These are phyloP conservation scores for Vigna nakashimae DNA, from an alignment of 306 rosid species.

Conservation along the genomic window DNA sequence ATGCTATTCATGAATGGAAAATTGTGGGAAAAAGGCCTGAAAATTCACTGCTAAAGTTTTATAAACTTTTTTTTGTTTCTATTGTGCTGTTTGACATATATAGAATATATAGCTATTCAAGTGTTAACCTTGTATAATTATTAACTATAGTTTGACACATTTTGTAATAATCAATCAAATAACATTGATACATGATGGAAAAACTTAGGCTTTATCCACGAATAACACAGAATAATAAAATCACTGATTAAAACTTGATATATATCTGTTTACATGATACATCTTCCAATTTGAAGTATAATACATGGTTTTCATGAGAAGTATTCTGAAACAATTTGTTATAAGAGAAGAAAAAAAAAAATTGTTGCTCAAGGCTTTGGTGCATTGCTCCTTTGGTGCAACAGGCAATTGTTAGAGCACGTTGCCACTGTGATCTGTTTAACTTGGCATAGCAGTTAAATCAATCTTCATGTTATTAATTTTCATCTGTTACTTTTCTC, in stretches of 20 bases:
- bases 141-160: slow-evolving; percentile 5
- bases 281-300: not conserved
- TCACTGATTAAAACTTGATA: not conserved
- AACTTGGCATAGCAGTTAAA: slow-evolving; percentile 25
- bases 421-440: slow-evolving; percentile 17
- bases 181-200: slow-evolving; percentile 21
- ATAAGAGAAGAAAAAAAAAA: not conserved
- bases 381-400: not conserved
- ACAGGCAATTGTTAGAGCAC: slow-evolving; percentile 3
- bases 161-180: not conserved
- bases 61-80: not conserved
- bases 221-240: not conserved
- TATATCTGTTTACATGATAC: not conserved
- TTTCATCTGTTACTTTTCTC: slow-evolving; percentile 4
- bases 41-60: not conserved
- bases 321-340: not conserved
- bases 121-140: slow-evolving; percentile 1
- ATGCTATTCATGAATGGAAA: slow-evolving; percentile 14
- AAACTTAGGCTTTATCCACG: slow-evolving; percentile 9
- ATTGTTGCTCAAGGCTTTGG: not conserved
- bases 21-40: not conserved
- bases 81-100: not conserved
- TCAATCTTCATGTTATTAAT: slow-evolving; percentile 8
- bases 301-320: slow-evolving; percentile 4
- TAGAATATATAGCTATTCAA: not conserved